phyloP scores from a whole-genome alignment of 306 rosid species.

The Cicer arietinum region DNA sequence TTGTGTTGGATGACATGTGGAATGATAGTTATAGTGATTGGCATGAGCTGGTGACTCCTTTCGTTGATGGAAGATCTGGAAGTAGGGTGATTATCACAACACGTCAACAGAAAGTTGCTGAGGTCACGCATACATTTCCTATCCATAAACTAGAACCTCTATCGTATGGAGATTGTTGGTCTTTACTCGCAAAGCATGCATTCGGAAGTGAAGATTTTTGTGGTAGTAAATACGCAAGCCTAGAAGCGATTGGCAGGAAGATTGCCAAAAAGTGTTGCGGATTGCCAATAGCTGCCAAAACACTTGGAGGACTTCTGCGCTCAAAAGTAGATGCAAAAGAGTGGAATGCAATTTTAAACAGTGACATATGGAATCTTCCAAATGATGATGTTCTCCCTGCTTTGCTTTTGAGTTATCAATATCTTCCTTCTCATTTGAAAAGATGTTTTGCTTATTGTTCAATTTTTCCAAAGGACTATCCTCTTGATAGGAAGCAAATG shows the following conservation, averaged over 20 bases:
- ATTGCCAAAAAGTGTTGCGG: slow-evolving; percentile 54
- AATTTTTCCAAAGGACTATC: background rate
- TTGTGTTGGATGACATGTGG: slow-evolving; percentile 11
- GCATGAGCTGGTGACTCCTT: background rate
- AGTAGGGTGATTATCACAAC: background rate
- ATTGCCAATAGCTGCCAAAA: slow-evolving; percentile 55
- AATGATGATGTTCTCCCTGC: slow-evolving; percentile 16
- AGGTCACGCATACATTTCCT: slow-evolving; percentile 47
- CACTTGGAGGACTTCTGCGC: slow-evolving; percentile 51
- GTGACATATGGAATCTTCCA: slow-evolving; percentile 39
- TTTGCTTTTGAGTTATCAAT: slow-evolving; percentile 2
- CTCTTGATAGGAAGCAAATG: background rate
- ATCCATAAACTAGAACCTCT: slow-evolving; percentile 34
- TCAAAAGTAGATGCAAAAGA: slow-evolving; percentile 43
- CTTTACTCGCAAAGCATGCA: slow-evolving; percentile 48
- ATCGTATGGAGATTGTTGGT: slow-evolving; percentile 50
- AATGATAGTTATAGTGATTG: slow-evolving; percentile 10
- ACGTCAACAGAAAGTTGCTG: slow-evolving; percentile 48
- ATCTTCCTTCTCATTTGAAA: slow-evolving; percentile 25
- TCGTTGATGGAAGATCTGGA: background rate
- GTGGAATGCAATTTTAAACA: slow-evolving; percentile 46
- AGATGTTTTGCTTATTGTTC: slow-evolving; percentile 25
- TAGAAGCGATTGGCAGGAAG: slow-evolving; percentile 46
- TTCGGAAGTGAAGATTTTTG: slow-evolving; percentile 16
- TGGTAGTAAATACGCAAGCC: background rate